phyloP scores from a whole-genome alignment of 306 rosid genomes.

The Canavalia gladiata region DNA sequence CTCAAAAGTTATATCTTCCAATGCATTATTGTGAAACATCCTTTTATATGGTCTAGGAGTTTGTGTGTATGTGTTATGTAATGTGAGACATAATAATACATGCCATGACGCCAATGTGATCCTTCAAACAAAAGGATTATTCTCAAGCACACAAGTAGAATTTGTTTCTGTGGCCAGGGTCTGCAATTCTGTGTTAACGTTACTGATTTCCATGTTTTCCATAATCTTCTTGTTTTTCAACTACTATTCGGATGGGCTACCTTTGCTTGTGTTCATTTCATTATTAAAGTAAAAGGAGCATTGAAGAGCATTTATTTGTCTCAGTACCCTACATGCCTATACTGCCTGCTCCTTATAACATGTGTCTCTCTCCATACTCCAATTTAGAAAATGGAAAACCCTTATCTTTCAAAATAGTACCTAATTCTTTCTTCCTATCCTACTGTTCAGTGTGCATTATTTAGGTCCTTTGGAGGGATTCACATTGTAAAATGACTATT shows the following conservation, averaged over 20 bases:
- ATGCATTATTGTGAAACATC: constrained; percentile 23
- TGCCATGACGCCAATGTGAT: constrained; percentile 14
- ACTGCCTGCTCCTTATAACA: constrained; percentile 12
- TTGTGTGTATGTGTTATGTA: constrained; percentile 19
- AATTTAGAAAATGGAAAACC: constrained; percentile 39
- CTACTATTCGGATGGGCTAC: constrained; percentile 4
- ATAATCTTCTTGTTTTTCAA: constrained; percentile 40
- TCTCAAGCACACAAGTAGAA: constrained; percentile 31
- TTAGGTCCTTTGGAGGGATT: not conserved
- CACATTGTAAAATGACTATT: constrained; percentile 28
- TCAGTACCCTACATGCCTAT: constrained; percentile 47
- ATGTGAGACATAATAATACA: constrained; percentile 39
- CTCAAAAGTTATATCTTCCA: constrained; percentile 29
- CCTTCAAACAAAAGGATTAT: constrained; percentile 32
- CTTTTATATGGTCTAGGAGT: constrained; percentile 30
- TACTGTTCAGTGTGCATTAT: not conserved
- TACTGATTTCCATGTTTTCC: constrained; percentile 50
- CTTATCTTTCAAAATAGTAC: constrained; percentile 38
- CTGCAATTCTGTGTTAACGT: constrained; percentile 21
- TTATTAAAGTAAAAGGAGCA: constrained; percentile 40
- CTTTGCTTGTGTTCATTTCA: constrained; percentile 28
- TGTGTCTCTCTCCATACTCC: constrained; percentile 5
- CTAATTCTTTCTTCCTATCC: constrained; percentile 40
- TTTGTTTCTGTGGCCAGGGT: constrained; percentile 9
- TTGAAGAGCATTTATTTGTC: constrained; percentile 49